Conservation (phyloP, 148 eudicot species). For the Vaccinium darrowii region DNA sequence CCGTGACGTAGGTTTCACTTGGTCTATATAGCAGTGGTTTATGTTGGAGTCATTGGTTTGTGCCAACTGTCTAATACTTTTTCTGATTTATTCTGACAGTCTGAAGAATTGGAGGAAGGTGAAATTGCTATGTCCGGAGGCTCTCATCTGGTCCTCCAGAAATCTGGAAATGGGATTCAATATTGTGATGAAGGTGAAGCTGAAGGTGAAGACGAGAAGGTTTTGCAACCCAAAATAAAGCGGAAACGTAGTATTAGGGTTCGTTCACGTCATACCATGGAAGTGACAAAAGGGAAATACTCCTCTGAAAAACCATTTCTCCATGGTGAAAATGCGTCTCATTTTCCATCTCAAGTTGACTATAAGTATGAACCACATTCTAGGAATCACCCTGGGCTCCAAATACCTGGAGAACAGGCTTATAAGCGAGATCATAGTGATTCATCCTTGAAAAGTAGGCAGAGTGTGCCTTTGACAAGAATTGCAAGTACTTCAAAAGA, state of each 20-base stretch:
- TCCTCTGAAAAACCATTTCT: slow-evolving; percentile 50
- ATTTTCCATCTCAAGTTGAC: slow-evolving; percentile 48
- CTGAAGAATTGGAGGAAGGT: slow-evolving; percentile 88
- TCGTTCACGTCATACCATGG: slow-evolving; percentile 56
- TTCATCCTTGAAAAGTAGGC: slow-evolving; percentile 48
- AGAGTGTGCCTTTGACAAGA: slow-evolving; percentile 54
- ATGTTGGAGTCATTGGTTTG: slow-evolving; percentile 9
- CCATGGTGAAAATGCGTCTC: slow-evolving; percentile 59
- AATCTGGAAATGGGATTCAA: slow-evolving; percentile 89
- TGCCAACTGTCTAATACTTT: slow-evolving; percentile 25
- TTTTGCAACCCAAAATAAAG: slow-evolving; percentile 85
- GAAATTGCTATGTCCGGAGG: slow-evolving; percentile 83
- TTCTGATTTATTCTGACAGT: slow-evolving; percentile 41
- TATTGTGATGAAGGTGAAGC: slow-evolving; percentile 49
- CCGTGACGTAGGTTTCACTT: neutral
- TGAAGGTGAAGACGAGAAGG: slow-evolving; percentile 92
- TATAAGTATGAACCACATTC: slow-evolving; percentile 42
- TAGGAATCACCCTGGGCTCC: slow-evolving; percentile 49
- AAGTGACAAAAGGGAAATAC: slow-evolving; percentile 57
- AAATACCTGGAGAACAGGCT: slow-evolving; percentile 38
- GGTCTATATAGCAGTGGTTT: slow-evolving; percentile 15
- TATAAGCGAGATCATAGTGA: slow-evolving; percentile 49
- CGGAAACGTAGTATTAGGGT: slow-evolving; percentile 80
- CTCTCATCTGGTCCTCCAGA: slow-evolving; percentile 79
- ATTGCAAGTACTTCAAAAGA: slow-evolving; percentile 48